Evolutionary conservation across 345 rosid genomes (phyloP), one percentile per base, ranked within the genome.

Genomic region (Toxicodendron radicans): DNA sequence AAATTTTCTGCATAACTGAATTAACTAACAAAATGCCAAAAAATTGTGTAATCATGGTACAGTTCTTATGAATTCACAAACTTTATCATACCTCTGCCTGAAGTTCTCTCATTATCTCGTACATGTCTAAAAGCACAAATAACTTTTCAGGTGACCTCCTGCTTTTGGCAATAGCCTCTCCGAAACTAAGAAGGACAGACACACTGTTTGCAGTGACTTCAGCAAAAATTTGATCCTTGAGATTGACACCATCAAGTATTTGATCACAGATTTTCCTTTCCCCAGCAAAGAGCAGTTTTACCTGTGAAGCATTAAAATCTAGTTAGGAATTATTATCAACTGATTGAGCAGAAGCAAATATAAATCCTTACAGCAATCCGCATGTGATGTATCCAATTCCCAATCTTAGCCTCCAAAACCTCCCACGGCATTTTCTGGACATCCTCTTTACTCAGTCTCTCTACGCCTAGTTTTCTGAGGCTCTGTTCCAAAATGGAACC

Each of bases 371-470:
- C 99, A 23, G 98, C 87, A 79, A 95, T 91, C 60, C 98, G 86
- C 99, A 95, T 92, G 78, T 87, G 89, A 83, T 91, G 98, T 76
- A 92, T 92, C 99, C 99, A 95, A 59, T 91, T 92, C 78, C 94
- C 98, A 64, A 95, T 95, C 83, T 95, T 95, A 30, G 98, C 94
- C 83, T 95, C 98, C 81, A 95, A 82, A 76, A 90, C 97, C 74
- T 95, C 98, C 99, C 99, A 93, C 53, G 88, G 99, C 99, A 95
- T 89, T 87, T 81, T 95, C 84, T 95, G 99, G 63, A 93, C 97
- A 75, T 93, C 98, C 72, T 95, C 98, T 81, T 93, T 95, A 81
- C 89, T 90, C 68, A 93, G 92, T 78, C 91, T 96, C 79, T 96
- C 99, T 68, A 93, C 97, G 16, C 98, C 99, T 70, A 96, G 71